Evolutionary conservation across 495 filamentous ascomycete species (phyloP), one percentile per base, ranked within the genome.

Genomic region (Aspergillus affinis): DNA sequence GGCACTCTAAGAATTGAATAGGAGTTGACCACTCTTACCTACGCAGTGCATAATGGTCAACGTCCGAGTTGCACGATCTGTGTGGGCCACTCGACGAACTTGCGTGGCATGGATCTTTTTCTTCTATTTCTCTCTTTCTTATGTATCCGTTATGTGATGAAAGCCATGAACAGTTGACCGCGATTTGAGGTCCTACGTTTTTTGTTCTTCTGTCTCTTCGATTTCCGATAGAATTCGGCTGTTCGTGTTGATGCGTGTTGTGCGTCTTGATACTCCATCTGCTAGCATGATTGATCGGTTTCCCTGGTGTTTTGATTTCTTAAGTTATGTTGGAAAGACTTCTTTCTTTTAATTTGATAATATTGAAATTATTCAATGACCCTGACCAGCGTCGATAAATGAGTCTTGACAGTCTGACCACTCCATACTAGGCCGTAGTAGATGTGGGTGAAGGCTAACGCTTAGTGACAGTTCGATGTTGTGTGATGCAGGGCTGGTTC

Each of bases 1-100:
- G 48, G 36, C 36, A 18, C 48, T 57, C 41, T 46, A 56, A 41
- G 18, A 57, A 41, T 41, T 41, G 67, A 72, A 71, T 72, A 73
- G 70, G 71, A 71, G 57, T 54, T 65, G 51, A 68, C 59, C 66
- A 61, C 52, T 41, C 36, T 41, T 41, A 41, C 9, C 36, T 2
- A 41, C 48, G 55, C 60, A 75, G 72, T 61, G 72, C 72, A 59
- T 75, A 64, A 74, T 61, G 59, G 20, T 36, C 57, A 48, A 48
- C 21, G 47, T 32, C 20, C 3, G 13, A 30, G n/a, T 20, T 32
- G 30, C 30, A 12, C 36, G 1, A 15, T 17, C 8, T 4, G 15
- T 10, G 36, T 41, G 36, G 23, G 23, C 12, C 36, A 41, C 5
- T 41, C 52, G 52, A 44, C 23, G 36, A 27, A 45, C 18, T 44